phyloP scores from a whole-genome alignment of 495 filamentous ascomycete species.

The Cercophora samala region DNA sequence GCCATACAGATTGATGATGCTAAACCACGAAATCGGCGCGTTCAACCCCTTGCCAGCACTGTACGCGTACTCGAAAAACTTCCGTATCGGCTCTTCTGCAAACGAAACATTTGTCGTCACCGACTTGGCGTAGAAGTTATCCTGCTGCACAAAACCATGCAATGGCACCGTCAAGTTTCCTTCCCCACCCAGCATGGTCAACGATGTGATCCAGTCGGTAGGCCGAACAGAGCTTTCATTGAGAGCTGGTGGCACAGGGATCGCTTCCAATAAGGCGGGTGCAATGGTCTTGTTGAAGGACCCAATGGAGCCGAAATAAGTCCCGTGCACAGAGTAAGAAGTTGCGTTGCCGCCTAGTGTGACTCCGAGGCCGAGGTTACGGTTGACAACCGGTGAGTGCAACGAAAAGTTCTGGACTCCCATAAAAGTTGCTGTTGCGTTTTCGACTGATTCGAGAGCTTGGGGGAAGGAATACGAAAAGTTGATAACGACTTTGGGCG shows the following conservation, averaged over 20 bases:
- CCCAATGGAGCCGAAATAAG: slow-evolving; percentile 12
- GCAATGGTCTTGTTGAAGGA: slow-evolving; percentile 16
- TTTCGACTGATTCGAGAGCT: background rate
- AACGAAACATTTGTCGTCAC: slow-evolving; percentile 18
- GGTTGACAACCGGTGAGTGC: slow-evolving; percentile 17
- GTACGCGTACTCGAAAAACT: slow-evolving; percentile 14
- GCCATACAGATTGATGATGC: slow-evolving; percentile 24
- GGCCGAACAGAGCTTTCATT: slow-evolving; percentile 5
- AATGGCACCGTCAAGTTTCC: slow-evolving; percentile 11
- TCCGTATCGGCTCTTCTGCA: background rate
- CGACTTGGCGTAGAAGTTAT: slow-evolving; percentile 25
- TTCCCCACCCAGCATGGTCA: slow-evolving; percentile 10
- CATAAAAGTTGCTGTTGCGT: slow-evolving; percentile 5
- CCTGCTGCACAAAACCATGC: slow-evolving; percentile 12
- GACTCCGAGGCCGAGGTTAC: slow-evolving; percentile 17
- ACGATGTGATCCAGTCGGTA: slow-evolving; percentile 18
- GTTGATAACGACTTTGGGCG: slow-evolving; percentile 47
- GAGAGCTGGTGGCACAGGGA: background rate
- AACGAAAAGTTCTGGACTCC: slow-evolving; percentile 14
- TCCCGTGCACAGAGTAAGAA: slow-evolving; percentile 17
- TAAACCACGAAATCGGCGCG: slow-evolving; percentile 16
- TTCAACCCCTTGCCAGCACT: slow-evolving; percentile 6
- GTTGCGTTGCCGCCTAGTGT: slow-evolving; percentile 12
- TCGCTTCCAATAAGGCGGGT: slow-evolving; percentile 8
- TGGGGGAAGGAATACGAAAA: slow-evolving; percentile 22